Evolutionary conservation across 23 red algal genomes (phyloP), one percentile per base, ranked within the genome.

Genomic region (Gracilaria caudata): DNA sequence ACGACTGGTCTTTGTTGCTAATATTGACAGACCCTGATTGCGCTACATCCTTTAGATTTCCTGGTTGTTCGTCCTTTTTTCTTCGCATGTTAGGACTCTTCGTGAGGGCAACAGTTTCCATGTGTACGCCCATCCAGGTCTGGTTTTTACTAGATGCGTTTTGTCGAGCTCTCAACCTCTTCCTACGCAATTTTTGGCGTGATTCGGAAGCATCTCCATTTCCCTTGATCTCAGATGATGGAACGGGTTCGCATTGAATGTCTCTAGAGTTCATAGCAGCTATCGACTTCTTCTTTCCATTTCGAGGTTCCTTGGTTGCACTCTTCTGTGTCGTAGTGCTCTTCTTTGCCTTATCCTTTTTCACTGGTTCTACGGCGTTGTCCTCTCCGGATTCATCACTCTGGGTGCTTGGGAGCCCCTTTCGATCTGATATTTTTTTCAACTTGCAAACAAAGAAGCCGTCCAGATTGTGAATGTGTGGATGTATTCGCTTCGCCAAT

Each of bases 371-470:
- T 36, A 9, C 30, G 9, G 3, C 10, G 36, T 37, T 17, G 1
- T 66, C 29, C 32, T 35, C 19, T 30, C 36, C 8, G 19, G 32
- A 0, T 10, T 33, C 61, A 66, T 66, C 61, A 19, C 1, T 1
- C 1, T 36, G 35, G 2, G 1, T 30, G 12, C 24, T 26, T 38
- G 11, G 0, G 4, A 10, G 26, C 19, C 61, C 61, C 13, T 66
- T 66, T 36, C 61, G 61, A 1, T 94, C 74, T n/a, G 78, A 90
- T 20, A 87, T 35, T 66, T 95, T 95, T 61, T 89, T 84, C 17
- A 99, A 73, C 70, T 99, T 99, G 79, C 93, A 95, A 46, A 99
- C 92, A 44, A 99, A 99, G 53, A 99, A 99, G 13, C 97, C 97
- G 51, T 99, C 97, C 68, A 99, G 84, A 57, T 99, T 99, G 65